Evolutionary conservation across 2,329 filamentous ascomycete genomes (phyloP).

Genomic region (Ascochyta clinopodiicola): DNA sequence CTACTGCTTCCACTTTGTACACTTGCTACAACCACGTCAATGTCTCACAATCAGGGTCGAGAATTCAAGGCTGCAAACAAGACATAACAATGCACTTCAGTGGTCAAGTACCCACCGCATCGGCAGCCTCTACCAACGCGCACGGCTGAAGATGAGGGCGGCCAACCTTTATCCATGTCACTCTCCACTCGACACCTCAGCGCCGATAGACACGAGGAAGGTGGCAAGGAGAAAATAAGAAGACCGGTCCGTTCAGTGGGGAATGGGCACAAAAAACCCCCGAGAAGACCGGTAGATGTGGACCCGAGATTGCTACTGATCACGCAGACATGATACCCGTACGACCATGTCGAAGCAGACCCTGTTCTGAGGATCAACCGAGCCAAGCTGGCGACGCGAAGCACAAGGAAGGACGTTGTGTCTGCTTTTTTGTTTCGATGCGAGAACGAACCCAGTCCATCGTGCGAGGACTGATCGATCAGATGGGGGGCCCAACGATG

Average conservation of each 20-base stretch:
- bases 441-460: constrained; percentile 2
- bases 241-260: neutral
- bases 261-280: neutral
- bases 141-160: too few species aligned
- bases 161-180: too few species aligned
- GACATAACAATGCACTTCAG: too few species aligned
- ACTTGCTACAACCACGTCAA: too few species aligned
- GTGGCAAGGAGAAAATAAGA: neutral
- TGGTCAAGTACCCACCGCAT: too few species aligned
- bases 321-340: neutral
- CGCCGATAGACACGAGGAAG: neutral
- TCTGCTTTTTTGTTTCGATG: constrained; percentile 16
- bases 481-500: constrained; percentile 1
- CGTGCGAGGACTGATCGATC: constrained; percentile 5
- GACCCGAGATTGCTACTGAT: too few species aligned
- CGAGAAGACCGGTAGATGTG: neutral
- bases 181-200: too few species aligned
- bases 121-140: too few species aligned
- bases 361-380: neutral
- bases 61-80: too few species aligned
- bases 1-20: too few species aligned
- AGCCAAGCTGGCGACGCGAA: neutral
- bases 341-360: too few species aligned
- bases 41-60: too few species aligned
- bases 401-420: neutral